phyloP scores from a whole-genome alignment of 108 stramenopile species.

The Ochromonas danica region DNA sequence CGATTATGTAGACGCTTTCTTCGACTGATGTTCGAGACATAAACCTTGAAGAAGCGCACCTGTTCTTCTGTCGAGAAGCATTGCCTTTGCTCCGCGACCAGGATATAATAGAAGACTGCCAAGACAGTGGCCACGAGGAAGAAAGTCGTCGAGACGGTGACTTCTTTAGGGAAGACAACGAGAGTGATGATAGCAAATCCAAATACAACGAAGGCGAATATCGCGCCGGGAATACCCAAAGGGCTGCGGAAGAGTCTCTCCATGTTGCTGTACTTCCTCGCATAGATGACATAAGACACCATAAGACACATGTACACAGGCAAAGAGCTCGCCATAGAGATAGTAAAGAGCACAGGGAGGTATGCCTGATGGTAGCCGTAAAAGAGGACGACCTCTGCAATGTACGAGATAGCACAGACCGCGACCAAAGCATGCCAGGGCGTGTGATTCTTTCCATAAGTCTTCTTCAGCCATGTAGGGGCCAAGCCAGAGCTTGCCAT shows the following conservation, averaged over 20 bases:
- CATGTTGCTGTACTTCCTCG: not conserved
- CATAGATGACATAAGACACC: not conserved
- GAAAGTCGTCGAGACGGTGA: not conserved
- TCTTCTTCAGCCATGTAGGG: not conserved
- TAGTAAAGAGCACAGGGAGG: not conserved
- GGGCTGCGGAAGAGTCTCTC: not conserved
- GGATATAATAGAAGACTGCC: not conserved
- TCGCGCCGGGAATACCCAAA: not conserved
- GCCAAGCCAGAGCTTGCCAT: not conserved
- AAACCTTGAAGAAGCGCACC: too few relatives aligned
- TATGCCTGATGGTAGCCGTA: not conserved
- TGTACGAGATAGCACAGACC: not conserved
- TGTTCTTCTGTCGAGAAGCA: slow-evolving; percentile 3
- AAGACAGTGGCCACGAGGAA: not conserved
- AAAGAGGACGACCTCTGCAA: not conserved
- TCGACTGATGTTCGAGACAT: too few relatives aligned
- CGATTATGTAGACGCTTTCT: too few relatives aligned
- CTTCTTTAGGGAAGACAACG: not conserved
- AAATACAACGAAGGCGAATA: not conserved
- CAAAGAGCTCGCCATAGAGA: not conserved
- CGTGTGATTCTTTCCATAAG: not conserved
- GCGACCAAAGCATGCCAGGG: not conserved
- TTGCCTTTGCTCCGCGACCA: not conserved
- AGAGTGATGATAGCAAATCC: not conserved
- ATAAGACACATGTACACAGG: not conserved